These are phyloP conservation scores for Hypoxylon rickii DNA, from an alignment of 495 filamentous ascomycete genomes.

Conservation along the genomic window DNA sequence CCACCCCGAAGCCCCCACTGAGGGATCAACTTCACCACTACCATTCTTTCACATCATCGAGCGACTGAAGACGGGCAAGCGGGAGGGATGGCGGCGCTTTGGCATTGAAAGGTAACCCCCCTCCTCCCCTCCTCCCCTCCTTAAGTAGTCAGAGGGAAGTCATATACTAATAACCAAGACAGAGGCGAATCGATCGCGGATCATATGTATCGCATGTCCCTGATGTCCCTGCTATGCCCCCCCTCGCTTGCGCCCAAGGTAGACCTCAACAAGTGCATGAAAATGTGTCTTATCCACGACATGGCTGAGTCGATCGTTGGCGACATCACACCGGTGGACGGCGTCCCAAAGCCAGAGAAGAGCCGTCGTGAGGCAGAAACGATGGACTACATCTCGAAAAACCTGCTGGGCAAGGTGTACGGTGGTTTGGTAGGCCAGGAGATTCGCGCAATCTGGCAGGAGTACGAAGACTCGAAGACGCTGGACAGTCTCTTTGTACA, in stretches of 20 bases:
- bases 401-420: conserved; percentile 73
- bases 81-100: conserved; percentile 94
- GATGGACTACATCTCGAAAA: conserved; percentile 83
- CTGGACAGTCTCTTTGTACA: conserved; percentile 87
- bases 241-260: conserved; percentile 67
- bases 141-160: neutral
- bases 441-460: conserved; percentile 81
- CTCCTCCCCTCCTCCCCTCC: too few species aligned
- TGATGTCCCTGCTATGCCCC: conserved; percentile 94
- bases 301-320: conserved; percentile 96
- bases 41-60: conserved; percentile 93
- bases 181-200: conserved; percentile 86
- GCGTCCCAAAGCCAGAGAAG: conserved; percentile 75
- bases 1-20: conserved; percentile 51
- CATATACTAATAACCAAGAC: conserved; percentile 6
- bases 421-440: conserved; percentile 67
- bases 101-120: conserved; percentile 63
- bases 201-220: conserved; percentile 99
- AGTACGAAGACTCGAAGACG: conserved; percentile 88
- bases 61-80: conserved; percentile 90
- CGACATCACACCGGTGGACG: conserved; percentile 92
- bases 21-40: conserved; percentile 72
- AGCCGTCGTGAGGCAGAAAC: conserved; percentile 79
- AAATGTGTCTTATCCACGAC: conserved; percentile 94
- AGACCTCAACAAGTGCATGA: conserved; percentile 81